These are phyloP conservation scores for Rheum nobile DNA, from an alignment of 148 eudicot genomes.

Conservation along the genomic window DNA sequence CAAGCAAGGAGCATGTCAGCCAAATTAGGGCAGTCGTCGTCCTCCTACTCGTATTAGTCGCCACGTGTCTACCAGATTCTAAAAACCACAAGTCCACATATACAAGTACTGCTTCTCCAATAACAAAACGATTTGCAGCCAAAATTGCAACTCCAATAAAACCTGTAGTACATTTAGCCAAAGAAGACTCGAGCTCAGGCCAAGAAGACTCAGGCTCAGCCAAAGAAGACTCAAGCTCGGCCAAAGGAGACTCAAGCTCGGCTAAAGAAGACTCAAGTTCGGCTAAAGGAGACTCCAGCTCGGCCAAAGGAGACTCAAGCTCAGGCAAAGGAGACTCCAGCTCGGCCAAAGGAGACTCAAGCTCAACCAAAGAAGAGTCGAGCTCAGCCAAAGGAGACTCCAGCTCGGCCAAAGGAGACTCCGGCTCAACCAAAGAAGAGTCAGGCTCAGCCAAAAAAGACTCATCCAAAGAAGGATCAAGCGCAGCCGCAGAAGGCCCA, in stretches of 20 bases:
- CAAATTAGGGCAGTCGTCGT: neutral
- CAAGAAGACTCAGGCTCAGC: too few species aligned
- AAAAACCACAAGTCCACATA: too few species aligned
- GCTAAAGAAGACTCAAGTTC: too few species aligned
- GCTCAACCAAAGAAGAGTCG: neutral
- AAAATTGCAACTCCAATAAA: neutral
- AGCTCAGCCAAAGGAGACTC: neutral
- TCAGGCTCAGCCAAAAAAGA: neutral
- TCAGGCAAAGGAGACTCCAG: neutral
- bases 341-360: neutral
- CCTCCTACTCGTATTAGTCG: neutral
- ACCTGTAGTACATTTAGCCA: too few species aligned
- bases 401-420: too few species aligned
- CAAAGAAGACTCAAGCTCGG: too few species aligned
- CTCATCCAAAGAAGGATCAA: neutral
- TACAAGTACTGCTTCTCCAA: too few species aligned
- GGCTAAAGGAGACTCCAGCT: too few species aligned
- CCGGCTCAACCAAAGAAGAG: too few species aligned
- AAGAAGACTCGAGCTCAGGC: too few species aligned
- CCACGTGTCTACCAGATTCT: too few species aligned
- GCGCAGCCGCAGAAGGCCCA: too few species aligned
- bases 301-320: neutral
- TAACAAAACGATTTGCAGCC: neutral
- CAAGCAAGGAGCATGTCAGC: neutral
- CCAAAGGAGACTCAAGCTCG: neutral